A percentile compares a stretch with the other conserved stretches of the same genome.
Conservation (phyloP, 495 filamentous ascomycete genomes). For the Stereocaulon alpinum region DNA sequence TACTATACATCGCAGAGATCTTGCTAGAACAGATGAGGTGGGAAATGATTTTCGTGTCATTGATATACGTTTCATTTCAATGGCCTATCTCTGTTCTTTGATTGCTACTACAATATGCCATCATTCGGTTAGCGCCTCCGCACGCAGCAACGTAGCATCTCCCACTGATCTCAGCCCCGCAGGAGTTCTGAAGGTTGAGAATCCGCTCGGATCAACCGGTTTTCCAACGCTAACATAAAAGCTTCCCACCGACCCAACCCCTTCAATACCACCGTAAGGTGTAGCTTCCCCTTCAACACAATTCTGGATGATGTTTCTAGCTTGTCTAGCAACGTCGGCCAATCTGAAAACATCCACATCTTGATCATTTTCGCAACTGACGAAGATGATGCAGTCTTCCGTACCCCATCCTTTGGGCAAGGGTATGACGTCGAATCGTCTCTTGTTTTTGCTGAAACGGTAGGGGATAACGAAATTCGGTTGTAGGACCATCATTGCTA, state of each 20-base stretch:
- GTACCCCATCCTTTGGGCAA: not conserved
- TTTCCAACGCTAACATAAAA: conserved; percentile 8
- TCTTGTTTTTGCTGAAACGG: not conserved
- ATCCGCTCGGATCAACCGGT: not conserved
- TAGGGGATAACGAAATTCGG: not conserved
- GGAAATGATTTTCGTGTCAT: no score
- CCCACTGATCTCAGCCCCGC: no score
- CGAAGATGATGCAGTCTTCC: not conserved
- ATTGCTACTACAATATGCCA: no score
- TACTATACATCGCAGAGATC: no score
- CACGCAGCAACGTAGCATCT: no score
- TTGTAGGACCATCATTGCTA: not conserved
- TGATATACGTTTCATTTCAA: no score
- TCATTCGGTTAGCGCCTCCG: no score
- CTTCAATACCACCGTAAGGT: not conserved
- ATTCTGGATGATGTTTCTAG: not conserved
- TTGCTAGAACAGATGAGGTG: no score
- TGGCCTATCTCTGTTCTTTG: no score
- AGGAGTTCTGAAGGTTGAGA: not conserved
- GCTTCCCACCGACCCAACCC: not conserved
- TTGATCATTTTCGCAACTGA: not conserved
- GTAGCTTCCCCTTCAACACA: not conserved
- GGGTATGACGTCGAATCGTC: not conserved
- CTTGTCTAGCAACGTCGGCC: not conserved
- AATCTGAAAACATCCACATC: not conserved